A percentile compares a stretch with the other conserved stretches of the same genome.
Evolutionary conservation across 805 yeast genomes (phyloP).

Genomic region (Sugiyamaella floridensis): DNA sequence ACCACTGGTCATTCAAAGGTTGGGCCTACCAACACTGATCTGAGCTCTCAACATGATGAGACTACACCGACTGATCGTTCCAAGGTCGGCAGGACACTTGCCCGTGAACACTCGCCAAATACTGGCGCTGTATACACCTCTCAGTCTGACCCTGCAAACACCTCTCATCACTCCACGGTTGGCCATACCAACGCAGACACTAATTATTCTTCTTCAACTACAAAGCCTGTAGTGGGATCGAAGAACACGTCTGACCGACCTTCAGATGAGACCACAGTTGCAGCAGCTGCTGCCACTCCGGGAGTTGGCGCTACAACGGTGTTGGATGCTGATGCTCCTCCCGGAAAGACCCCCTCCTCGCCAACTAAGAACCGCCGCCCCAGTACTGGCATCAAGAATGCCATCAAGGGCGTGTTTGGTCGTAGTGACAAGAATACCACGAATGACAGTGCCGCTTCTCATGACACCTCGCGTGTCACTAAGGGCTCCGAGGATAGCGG

Average conservation of each 20-base stretch:
- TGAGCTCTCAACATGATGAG: not conserved
- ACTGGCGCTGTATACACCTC: not conserved
- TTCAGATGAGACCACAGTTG: not conserved
- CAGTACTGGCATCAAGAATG: not conserved
- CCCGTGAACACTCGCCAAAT: no score
- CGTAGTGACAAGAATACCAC: not conserved
- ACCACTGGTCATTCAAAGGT: conserved; percentile 4
- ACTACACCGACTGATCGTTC: not conserved
- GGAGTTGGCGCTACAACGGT: conserved; percentile 4
- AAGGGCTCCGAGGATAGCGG: no score
- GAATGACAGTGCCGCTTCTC: no score
- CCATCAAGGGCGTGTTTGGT: conserved; percentile 9
- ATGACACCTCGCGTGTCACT: no score
- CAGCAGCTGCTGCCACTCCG: not conserved
- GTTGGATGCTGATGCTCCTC: conserved; percentile 3
- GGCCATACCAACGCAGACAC: conserved; percentile 6
- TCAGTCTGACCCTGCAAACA: not conserved
- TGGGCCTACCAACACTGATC: conserved; percentile 5
- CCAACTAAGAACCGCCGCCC: not conserved
- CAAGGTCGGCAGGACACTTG: no score
- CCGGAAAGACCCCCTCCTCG: not conserved
- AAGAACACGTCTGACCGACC: no score
- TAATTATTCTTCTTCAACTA: conserved; percentile 3
- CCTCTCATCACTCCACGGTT: conserved; percentile 2
- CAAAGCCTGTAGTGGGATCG: not conserved